phyloP scores from a whole-genome alignment of 257 asterid genomes.

The Solanum chiquidenum region DNA sequence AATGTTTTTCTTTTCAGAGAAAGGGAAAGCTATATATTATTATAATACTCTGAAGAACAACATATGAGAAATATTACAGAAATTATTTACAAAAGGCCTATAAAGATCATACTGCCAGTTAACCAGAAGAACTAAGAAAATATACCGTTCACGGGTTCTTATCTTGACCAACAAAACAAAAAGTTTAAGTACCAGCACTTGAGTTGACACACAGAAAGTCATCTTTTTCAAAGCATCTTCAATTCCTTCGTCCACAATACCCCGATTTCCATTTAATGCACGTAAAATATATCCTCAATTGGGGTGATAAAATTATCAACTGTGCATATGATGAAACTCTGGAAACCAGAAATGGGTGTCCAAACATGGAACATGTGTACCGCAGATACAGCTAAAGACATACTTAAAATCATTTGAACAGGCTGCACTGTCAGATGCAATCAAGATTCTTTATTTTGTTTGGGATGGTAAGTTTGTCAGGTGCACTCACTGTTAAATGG shows the following conservation, averaged over 20 bases:
- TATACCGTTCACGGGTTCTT: background rate
- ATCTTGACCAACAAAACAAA: background rate
- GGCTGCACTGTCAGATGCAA: background rate
- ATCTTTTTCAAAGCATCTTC: background rate
- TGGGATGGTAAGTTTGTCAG: background rate
- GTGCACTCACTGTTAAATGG: background rate
- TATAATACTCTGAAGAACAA: background rate
- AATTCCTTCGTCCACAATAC: background rate
- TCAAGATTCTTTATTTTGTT: background rate
- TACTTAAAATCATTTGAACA: background rate
- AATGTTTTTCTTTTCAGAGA: background rate
- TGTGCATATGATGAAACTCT: background rate
- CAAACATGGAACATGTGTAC: background rate
- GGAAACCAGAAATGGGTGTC: background rate
- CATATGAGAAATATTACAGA: background rate
- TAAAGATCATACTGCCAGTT: background rate
- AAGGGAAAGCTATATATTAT: background rate
- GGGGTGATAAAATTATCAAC: background rate
- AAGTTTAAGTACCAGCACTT: background rate
- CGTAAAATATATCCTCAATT: background rate
- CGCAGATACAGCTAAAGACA: background rate
- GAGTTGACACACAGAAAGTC: background rate
- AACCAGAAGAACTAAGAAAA: background rate
- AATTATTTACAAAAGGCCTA: background rate
- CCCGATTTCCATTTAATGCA: background rate